These are phyloP conservation scores for Mrakia gelida DNA, from an alignment of 768 basidiomycete species.

Conservation along the genomic window DNA sequence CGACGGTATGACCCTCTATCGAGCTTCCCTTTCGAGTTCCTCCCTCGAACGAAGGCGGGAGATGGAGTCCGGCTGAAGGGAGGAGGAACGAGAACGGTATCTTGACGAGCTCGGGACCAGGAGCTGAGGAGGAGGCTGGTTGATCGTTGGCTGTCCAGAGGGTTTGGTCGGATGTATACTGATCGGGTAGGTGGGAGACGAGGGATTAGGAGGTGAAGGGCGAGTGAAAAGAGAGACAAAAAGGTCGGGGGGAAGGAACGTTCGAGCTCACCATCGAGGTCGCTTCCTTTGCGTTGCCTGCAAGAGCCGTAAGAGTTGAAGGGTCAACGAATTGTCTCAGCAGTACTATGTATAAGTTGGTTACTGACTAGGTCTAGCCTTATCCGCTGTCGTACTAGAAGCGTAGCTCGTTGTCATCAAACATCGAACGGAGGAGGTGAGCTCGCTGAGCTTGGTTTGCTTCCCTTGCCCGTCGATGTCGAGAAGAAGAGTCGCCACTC, in stretches of 20 bases:
- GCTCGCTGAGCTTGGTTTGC: background rate
- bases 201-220: background rate
- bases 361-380: background rate
- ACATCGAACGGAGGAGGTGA: background rate
- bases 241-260: background rate
- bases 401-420: background rate
- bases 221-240: background rate
- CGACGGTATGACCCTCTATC: background rate
- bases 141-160: background rate
- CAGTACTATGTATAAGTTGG: too few species aligned
- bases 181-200: too few species aligned
- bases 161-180: background rate
- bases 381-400: background rate
- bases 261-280: conserved; percentile 8
- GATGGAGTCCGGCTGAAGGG: background rate
- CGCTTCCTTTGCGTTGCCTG: background rate
- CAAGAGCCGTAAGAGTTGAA: background rate
- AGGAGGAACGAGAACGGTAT: background rate
- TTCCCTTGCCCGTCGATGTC: background rate
- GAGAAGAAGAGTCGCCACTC: background rate
- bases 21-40: background rate
- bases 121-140: background rate
- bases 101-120: background rate
- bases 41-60: background rate
- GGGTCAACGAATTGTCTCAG: too few species aligned